Base-by-base conservation (phyloP, 2,329 filamentous ascomycete species). In the Basipetospora chlamydospora region DNA sequence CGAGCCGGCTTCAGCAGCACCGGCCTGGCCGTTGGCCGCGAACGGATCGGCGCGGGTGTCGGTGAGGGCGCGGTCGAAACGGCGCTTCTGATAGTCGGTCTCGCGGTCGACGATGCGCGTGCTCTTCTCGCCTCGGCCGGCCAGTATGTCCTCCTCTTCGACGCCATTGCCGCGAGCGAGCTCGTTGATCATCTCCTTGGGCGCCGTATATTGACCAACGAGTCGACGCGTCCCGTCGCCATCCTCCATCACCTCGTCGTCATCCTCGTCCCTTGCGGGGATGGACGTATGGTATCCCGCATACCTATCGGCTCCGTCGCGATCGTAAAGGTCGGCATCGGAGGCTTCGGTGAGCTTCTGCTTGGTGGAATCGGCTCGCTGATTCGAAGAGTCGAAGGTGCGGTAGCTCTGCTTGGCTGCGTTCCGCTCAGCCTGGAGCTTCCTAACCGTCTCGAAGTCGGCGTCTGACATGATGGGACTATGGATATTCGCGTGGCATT, bases 41-140 rank as follows among this genome's bases (percentile, higher is more conserved):
- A 93, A 93, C 1, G 85, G 79, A 53, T 94, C 86, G 42, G 78
- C 83, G 50, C 85, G 77, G 7, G 83, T 86, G 4, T 87, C 86
- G 16, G 85, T 90, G 43, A 96, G 67, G 36, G 74, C 77, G 42
- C 90, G 85, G 54, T 94, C 79, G 57, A 93, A 92, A 41, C 87
- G 77, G 46, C 87, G 83, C 61, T 93, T 94, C 61, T 98, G 92
- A 55, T 98, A 98, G 53, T 96, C 88, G 44, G 86, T 92, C 64
- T 96, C 88, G 50, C 90, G 80, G 53, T 92, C 88, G 42, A 79
- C 69, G 52, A 98, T 96, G 49, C 88, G 79, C 40, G 81, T 86
- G 55, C 85, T 83, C 60, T 88, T 83, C 64, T 96, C 90, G 47
- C 73, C 71, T 47, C 79, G 75, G 30, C 80, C 82, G 35, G 86